Conservation (phyloP, 2,329 filamentous ascomycete genomes). For the Monosporascus sp. region DNA sequence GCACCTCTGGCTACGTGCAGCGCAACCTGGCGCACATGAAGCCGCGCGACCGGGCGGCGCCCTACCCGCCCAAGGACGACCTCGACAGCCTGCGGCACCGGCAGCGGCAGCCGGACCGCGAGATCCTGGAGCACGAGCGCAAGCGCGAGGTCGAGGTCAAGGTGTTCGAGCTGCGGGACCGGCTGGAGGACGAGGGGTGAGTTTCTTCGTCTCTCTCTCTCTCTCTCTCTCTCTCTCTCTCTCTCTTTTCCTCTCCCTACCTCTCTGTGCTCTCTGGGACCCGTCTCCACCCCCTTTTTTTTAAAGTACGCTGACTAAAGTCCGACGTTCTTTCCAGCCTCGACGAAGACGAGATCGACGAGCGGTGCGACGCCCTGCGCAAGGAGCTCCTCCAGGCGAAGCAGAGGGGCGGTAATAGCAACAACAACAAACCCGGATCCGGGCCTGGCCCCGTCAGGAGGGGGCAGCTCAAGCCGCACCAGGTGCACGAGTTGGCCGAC, state of each 20-base stretch:
- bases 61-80: conserved; percentile 63
- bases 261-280: too few relatives aligned
- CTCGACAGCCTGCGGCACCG: conserved; percentile 65
- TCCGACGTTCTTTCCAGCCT: conserved; percentile 40
- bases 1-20: conserved; percentile 96
- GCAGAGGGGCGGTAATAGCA: background rate
- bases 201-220: conserved; percentile 17
- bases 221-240: background rate
- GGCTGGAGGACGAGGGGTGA: conserved; percentile 84
- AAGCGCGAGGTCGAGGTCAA: conserved; percentile 89
- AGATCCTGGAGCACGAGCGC: conserved; percentile 90
- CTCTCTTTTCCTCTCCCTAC: background rate
- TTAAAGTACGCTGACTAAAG: conserved; percentile 6
- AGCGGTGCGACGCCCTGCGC: conserved; percentile 61
- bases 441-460: conserved; percentile 35
- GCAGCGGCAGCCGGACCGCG: conserved; percentile 80
- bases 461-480: conserved; percentile 72
- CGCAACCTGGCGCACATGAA: conserved; percentile 86
- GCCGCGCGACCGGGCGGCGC: conserved; percentile 73
- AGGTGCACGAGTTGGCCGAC: conserved; percentile 92
- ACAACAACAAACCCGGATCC: conserved; percentile 20
- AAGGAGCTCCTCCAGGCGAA: conserved; percentile 52
- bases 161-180: conserved; percentile 83
- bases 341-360: conserved; percentile 88
- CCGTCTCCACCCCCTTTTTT: too few relatives aligned